phyloP scores from a whole-genome alignment of 306 rosid species.

The Vachellia collinsii region DNA sequence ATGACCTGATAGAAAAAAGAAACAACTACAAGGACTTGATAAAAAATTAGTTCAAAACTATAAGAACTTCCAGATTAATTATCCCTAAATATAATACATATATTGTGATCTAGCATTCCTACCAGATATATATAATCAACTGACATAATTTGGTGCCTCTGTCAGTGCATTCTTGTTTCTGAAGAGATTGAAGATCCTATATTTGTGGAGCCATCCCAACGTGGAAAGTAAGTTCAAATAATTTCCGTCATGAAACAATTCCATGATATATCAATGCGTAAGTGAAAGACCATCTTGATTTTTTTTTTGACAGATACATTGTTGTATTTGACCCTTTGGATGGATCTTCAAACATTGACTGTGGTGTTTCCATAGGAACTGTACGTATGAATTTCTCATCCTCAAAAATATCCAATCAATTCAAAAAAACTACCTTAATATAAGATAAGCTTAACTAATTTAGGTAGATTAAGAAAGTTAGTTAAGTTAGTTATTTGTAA shows the following conservation, averaged over 20 bases:
- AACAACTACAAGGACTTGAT: too few relatives aligned
- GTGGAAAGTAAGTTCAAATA: conserved; percentile 46
- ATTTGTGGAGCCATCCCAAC: conserved; percentile 59
- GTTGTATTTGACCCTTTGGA: conserved; percentile 88
- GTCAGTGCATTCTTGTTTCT: conserved; percentile 86
- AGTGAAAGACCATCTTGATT: conserved; percentile 15
- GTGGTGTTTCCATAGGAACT: conserved; percentile 98
- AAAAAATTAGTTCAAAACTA: too few relatives aligned
- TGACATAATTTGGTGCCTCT: conserved; percentile 30
- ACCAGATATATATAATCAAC: background rate
- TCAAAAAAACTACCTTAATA: background rate
- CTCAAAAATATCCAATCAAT: background rate
- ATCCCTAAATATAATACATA: background rate
- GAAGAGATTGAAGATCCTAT: conserved; percentile 89
- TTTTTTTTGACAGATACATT: conserved; percentile 58
- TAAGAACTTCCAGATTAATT: too few relatives aligned
- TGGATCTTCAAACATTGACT: conserved; percentile 82
- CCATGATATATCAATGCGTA: conserved; percentile 9
- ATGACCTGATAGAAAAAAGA: too few relatives aligned
- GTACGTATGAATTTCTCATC: conserved; percentile 38
- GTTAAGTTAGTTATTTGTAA: too few relatives aligned
- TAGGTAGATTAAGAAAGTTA: too few relatives aligned
- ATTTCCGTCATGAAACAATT: background rate
- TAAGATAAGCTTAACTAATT: too few relatives aligned
- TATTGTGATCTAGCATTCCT: background rate